Base-by-base conservation (phyloP, 805 yeast genomes). In the Candida boleticola region DNA sequence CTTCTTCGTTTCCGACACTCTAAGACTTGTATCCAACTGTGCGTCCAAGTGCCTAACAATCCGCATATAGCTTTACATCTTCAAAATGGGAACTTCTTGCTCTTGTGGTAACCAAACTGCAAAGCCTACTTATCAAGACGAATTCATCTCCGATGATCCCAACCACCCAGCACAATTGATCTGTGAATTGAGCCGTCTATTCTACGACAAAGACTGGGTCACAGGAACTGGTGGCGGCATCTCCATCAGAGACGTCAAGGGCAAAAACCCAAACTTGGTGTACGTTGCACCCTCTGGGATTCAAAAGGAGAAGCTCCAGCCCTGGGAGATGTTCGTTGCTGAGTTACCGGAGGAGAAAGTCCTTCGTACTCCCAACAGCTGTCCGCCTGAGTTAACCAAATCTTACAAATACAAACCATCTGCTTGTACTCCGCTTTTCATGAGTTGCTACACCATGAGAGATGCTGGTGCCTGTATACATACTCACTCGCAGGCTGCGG, bases 191-290 rank as follows among this genome's bases (percentile, higher is more conserved):
- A 89, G 97, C 59, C 71, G 78, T 39, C 66, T 76, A 14, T 88
- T 92, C 58, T 92, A 85, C 60, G 72, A 77, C 51, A 84, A 85
- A 55, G 84, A 86, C 39, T 89, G 97, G 96, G 92, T 88, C 52
- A 83, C 96, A 0, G 97, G 97, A 2, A 92, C 98, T 1, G 97
- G 96, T 2, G 98, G 97, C 25, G 97, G 97, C 3, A 83, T 92
- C 53, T 85, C 95, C 25, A 83, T 90, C 38, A 65, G 83, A 41
- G 72, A 77, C 37, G 56, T 53, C 11, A 73, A 76, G 2, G 75
- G 73, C 1, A 39, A 32, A 10, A 64, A 67, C 42, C 68, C 68
- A 14, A 72, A 79, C 46, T 54, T 67, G 17, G 78, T 87, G 14
- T 90, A 76, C 60, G 74, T 90, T 31, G 95, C 97, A 0, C 97